Percentiles rank a stretch among this genome's conserved stretches.
These are phyloP conservation scores for Powellomyces hirtus DNA, from an alignment of 192 early-diverging fungal species.

Conservation along the genomic window DNA sequence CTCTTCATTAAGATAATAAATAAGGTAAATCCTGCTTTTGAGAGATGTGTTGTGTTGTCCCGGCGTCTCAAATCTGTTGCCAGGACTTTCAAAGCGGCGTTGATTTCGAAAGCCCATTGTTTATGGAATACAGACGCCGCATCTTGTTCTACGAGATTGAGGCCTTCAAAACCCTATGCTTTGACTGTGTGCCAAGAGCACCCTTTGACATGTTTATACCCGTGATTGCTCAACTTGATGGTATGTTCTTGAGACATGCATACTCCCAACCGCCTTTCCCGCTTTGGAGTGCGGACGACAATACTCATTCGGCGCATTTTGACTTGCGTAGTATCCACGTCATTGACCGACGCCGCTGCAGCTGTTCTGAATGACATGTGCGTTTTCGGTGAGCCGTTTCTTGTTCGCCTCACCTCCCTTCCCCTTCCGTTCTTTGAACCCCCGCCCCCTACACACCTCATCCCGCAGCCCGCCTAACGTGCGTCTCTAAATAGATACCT, in stretches of 20 bases:
- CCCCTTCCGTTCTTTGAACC: too few relatives aligned
- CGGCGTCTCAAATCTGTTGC: neutral
- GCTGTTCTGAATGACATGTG: constrained; percentile 19
- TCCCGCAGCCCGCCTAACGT: too few relatives aligned
- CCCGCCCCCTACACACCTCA: too few relatives aligned
- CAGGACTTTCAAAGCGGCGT: constrained; percentile 4
- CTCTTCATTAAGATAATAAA: constrained; percentile 8
- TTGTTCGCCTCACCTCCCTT: too few relatives aligned
- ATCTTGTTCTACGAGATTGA: constrained; percentile 21
- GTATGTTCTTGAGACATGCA: too few relatives aligned
- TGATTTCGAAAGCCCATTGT: constrained; percentile 16
- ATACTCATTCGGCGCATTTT: neutral
- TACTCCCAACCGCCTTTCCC: too few relatives aligned
- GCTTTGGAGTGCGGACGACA: neutral
- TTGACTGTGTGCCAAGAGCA: constrained; percentile 9
- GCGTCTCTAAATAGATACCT: constrained; percentile 6
- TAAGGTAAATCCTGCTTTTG: too few relatives aligned
- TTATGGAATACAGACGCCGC: neutral
- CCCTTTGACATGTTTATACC: constrained; percentile 6
- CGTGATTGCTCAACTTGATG: neutral
- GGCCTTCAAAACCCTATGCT: constrained; percentile 10
- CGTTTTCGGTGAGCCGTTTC: neutral
- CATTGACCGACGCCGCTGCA: constrained; percentile 9
- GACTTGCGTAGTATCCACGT: neutral
- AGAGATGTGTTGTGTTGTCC: neutral